phyloP scores from a whole-genome alignment of 2,329 filamentous ascomycete species.

The Aspergillus sp. region DNA sequence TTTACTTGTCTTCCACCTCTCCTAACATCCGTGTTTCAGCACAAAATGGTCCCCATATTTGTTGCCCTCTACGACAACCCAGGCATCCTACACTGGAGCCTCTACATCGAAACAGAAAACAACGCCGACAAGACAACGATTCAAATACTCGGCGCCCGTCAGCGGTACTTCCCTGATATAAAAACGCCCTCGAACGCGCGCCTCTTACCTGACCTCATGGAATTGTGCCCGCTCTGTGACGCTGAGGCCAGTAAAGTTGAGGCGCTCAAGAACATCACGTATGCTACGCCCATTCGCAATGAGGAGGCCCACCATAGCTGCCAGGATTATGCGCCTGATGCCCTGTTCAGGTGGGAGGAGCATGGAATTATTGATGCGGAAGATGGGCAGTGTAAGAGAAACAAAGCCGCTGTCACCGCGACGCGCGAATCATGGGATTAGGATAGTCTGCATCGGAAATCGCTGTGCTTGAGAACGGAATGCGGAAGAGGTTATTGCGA shows the following conservation, averaged over 20 bases:
- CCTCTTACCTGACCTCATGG: background rate
- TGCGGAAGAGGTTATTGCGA: too few relatives aligned
- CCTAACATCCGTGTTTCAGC: too few relatives aligned
- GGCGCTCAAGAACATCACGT: background rate
- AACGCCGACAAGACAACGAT: background rate
- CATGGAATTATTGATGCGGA: background rate
- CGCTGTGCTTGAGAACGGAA: too few relatives aligned
- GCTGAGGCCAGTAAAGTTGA: background rate
- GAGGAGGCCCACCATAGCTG: background rate
- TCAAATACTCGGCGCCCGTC: conserved; percentile 1
- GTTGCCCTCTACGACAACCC: conserved; percentile 1
- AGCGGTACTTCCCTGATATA: background rate
- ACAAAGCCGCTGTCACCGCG: background rate
- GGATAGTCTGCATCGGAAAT: background rate
- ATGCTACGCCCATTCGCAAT: background rate
- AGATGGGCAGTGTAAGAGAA: background rate
- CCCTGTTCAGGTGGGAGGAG: background rate
- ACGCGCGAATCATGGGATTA: background rate
- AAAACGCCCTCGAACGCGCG: background rate
- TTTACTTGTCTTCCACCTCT: too few relatives aligned
- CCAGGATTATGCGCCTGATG: background rate
- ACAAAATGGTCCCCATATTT: background rate
- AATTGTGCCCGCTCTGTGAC: background rate
- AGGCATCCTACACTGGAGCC: conserved; percentile 3
- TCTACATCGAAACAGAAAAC: background rate